Evolutionary conservation across 805 yeast species (phyloP).

Genomic region (Spencermartinsiella europaea): DNA sequence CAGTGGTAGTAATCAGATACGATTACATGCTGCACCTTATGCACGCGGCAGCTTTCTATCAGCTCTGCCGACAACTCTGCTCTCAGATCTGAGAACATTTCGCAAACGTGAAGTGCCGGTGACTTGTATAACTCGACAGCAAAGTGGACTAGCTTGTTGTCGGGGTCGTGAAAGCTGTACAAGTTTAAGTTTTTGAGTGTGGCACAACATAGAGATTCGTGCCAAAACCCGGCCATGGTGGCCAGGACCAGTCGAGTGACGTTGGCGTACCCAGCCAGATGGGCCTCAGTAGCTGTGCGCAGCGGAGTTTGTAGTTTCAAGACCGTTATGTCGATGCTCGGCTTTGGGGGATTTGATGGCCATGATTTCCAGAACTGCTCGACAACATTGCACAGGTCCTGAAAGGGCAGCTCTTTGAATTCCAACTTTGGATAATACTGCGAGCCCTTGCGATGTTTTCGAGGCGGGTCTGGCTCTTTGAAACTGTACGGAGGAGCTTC

Average conservation of each 20-base stretch:
- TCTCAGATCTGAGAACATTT: neutral
- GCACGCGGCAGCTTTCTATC: neutral
- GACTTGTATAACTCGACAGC: neutral
- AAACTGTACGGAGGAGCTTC: neutral
- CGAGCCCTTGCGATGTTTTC: neutral
- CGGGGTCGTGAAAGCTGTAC: neutral
- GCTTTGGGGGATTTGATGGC: neutral
- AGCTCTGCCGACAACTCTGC: neutral
- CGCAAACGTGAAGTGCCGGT: neutral
- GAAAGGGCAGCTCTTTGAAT: neutral
- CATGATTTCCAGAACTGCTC: neutral
- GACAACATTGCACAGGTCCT: neutral
- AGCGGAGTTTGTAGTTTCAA: neutral
- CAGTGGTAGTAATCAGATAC: conserved; percentile 15
- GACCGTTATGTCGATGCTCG: neutral
- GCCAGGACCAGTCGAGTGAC: neutral
- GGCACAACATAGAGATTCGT: neutral
- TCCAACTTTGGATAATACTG: neutral
- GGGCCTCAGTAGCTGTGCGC: neutral
- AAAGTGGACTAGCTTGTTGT: neutral
- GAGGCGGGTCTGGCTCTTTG: neutral
- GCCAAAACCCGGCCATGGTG: neutral
- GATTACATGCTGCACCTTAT: neutral
- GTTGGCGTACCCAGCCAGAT: conserved; percentile 1
- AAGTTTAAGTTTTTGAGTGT: neutral